These are phyloP conservation scores for Elaeis oleifera DNA, from an alignment of 202 grass and related monocot species.

Conservation along the genomic window DNA sequence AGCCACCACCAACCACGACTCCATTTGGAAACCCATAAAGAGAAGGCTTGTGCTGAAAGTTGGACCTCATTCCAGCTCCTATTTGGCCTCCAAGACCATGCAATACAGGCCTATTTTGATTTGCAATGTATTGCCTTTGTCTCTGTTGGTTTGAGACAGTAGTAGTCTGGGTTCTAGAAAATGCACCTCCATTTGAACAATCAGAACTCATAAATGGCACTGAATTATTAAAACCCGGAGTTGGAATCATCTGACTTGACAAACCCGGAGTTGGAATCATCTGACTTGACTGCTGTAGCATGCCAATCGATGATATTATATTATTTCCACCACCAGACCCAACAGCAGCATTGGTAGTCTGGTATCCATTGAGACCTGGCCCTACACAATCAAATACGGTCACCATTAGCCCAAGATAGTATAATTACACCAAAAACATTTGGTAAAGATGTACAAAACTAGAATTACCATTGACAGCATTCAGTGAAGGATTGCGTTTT, in stretches of 20 bases:
- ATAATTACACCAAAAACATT: slow-evolving; percentile 1
- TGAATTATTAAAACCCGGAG: slow-evolving; percentile 81
- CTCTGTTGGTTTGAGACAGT: slow-evolving; percentile 47
- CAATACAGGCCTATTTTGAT: slow-evolving; percentile 49
- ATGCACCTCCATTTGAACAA: slow-evolving; percentile 74
- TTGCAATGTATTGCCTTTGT: slow-evolving; percentile 71
- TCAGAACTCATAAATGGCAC: slow-evolving; percentile 52
- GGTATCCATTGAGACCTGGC: slow-evolving; percentile 64
- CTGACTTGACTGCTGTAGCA: slow-evolving; percentile 67
- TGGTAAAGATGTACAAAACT: background rate
- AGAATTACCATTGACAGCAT: slow-evolving; percentile 4
- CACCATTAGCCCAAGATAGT: background rate
- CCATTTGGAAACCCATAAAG: slow-evolving; percentile 66
- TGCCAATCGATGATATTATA: slow-evolving; percentile 43
- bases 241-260: slow-evolving; percentile 85
- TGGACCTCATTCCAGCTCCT: slow-evolving; percentile 64
- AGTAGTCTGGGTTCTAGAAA: slow-evolving; percentile 59
- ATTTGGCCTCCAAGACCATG: slow-evolving; percentile 37
- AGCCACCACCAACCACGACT: slow-evolving; percentile 66
- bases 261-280: slow-evolving; percentile 96
- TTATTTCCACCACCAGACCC: slow-evolving; percentile 45
- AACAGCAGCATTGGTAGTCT: slow-evolving; percentile 42
- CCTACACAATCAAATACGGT: slow-evolving; percentile 32
- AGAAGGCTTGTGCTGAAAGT: slow-evolving; percentile 66
- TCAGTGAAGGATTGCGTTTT: slow-evolving; percentile 22